Conservation (phyloP, 768 basidiomycete genomes). For the Rhizopogon vesiculosus region DNA sequence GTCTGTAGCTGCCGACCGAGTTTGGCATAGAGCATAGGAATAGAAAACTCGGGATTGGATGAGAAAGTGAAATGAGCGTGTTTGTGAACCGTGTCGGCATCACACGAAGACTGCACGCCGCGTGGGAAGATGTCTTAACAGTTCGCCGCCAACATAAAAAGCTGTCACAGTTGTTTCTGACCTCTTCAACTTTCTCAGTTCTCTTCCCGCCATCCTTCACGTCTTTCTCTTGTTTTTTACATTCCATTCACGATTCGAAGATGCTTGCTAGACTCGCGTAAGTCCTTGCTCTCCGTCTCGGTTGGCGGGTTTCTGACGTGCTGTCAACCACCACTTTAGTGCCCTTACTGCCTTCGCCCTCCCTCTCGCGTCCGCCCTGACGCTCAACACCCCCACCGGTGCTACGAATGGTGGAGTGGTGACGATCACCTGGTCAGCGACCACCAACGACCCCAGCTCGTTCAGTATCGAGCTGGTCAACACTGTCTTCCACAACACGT, state of each 20-base stretch:
- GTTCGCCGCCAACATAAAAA: conserved; percentile 12
- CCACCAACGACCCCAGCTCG: conserved; percentile 32
- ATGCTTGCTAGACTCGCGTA: conserved; percentile 53
- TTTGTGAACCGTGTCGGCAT: conserved; percentile 14
- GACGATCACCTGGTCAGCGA: conserved; percentile 45
- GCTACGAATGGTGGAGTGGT: conserved; percentile 27
- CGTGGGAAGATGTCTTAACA: conserved; percentile 16
- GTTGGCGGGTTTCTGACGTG: neutral
- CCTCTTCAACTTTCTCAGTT: conserved; percentile 11
- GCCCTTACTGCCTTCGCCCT: conserved; percentile 43
- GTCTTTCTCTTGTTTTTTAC: conserved; percentile 4
- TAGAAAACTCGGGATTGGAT: conserved; percentile 5
- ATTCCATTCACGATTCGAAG: conserved; percentile 19
- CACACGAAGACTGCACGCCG: conserved; percentile 3
- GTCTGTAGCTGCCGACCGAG: conserved; percentile 6
- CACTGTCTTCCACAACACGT: conserved; percentile 43
- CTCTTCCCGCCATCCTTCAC: conserved; percentile 5
- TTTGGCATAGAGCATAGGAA: neutral
- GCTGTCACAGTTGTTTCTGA: neutral
- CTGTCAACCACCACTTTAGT: conserved; percentile 23
- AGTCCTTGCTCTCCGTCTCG: conserved; percentile 6
- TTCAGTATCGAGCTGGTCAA: conserved; percentile 49
- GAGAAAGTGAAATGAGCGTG: conserved; percentile 12
- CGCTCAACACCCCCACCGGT: conserved; percentile 32
- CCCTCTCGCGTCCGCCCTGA: conserved; percentile 41